phyloP scores from a whole-genome alignment of 2,329 filamentous ascomycete species.

The Calonectria pteridis region DNA sequence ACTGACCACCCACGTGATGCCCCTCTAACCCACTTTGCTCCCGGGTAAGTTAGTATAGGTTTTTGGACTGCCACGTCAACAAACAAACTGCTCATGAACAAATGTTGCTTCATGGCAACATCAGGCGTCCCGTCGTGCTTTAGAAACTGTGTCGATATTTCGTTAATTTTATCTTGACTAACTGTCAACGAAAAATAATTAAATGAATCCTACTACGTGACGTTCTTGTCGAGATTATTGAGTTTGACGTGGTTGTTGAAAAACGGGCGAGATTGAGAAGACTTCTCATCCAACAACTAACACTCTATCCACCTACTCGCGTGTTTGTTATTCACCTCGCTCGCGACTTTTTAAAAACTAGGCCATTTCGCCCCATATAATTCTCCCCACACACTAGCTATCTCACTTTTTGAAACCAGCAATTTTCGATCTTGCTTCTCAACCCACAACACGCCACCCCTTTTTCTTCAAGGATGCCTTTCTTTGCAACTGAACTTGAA shows the following conservation, averaged over 20 bases:
- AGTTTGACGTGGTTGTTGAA: background rate
- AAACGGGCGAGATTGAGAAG: background rate
- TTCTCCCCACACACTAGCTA: background rate
- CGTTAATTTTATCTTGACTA: background rate
- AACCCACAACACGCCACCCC: background rate
- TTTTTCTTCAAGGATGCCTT: constrained; percentile 43
- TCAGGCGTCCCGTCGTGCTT: too few relatives aligned
- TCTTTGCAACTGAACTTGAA: constrained; percentile 47
- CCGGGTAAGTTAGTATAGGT: background rate
- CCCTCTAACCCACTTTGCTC: background rate
- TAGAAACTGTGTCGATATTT: background rate
- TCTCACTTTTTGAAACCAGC: background rate
- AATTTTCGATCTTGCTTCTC: background rate
- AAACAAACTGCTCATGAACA: background rate
- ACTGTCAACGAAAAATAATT: background rate
- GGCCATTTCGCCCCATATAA: background rate
- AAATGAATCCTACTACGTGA: background rate
- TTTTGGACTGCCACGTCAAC: background rate
- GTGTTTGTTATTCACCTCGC: background rate
- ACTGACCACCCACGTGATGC: constrained; percentile 5
- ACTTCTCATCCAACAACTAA: background rate
- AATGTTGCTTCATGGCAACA: background rate
- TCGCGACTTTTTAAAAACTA: background rate
- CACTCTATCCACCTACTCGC: too few relatives aligned
- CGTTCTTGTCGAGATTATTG: background rate